Evolutionary conservation across 306 rosid genomes (phyloP).

Genomic region (Phaseolus lunatus): DNA sequence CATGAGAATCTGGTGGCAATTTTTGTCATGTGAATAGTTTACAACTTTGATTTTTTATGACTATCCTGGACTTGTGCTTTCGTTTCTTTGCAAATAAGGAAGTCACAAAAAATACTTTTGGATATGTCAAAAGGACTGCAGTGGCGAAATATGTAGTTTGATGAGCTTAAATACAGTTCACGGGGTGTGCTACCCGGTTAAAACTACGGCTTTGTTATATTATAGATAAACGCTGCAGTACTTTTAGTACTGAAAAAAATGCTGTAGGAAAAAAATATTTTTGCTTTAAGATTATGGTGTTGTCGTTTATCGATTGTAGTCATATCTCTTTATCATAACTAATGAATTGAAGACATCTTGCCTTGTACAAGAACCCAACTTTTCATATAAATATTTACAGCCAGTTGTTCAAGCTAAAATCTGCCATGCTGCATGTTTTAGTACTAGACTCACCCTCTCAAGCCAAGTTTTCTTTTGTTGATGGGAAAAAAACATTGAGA

Average conservation of each 20-base stretch:
- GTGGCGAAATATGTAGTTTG: too few species aligned
- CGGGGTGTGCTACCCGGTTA: too few species aligned
- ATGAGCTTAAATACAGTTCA: too few species aligned
- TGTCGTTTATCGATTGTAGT: background rate
- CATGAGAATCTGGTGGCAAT: conserved; percentile 46
- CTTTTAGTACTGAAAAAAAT: too few species aligned
- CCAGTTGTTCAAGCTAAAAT: too few species aligned
- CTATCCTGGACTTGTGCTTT: background rate
- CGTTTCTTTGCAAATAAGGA: background rate
- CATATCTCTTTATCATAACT: background rate
- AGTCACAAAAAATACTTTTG: background rate
- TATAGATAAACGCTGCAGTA: too few species aligned
- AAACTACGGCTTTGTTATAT: too few species aligned
- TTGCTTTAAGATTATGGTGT: background rate
- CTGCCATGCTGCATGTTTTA: too few species aligned
- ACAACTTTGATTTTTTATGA: background rate
- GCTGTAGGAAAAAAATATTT: background rate
- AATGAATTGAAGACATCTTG: conserved; percentile 16
- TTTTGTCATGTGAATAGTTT: conserved; percentile 48
- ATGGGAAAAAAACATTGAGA: too few species aligned
- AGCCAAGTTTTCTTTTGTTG: too few species aligned
- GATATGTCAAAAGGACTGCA: background rate
- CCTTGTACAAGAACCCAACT: background rate
- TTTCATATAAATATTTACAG: background rate
- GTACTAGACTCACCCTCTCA: too few species aligned